Conservation (phyloP, 2,329 filamentous ascomycete species). For the Scytalidium lignicola region DNA sequence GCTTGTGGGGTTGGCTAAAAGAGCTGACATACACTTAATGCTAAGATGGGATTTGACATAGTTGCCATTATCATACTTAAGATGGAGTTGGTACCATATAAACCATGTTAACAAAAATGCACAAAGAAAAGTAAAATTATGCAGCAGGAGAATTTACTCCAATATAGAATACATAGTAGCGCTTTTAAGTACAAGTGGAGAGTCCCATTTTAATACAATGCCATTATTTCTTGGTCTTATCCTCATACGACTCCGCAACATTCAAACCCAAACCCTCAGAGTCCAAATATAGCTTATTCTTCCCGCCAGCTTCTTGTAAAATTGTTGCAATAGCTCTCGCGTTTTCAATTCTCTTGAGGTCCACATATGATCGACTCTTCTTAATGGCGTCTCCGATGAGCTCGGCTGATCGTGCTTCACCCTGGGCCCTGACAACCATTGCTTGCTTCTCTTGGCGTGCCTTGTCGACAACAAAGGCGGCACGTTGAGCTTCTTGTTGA, state of each 20-base stretch:
- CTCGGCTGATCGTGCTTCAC: conserved; percentile 96
- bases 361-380: conserved; percentile 96
- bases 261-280: conserved; percentile 88
- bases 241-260: conserved; percentile 53
- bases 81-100: too few relatives aligned
- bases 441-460: conserved; percentile 99
- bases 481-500: conserved; percentile 91
- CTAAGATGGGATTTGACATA: too few relatives aligned
- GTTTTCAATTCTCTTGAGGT: conserved; percentile 97
- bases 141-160: not conserved
- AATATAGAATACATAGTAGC: conserved; percentile 24
- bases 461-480: conserved; percentile 97
- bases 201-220: conserved; percentile 29
- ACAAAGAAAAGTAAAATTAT: too few relatives aligned
- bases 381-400: conserved; percentile 99
- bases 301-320: conserved; percentile 77
- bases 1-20: not conserved
- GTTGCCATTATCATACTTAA: too few relatives aligned
- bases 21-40: not conserved
- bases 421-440: conserved; percentile 96
- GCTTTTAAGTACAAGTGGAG: conserved; percentile 40
- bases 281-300: conserved; percentile 93
- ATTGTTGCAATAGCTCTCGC: conserved; percentile 83
- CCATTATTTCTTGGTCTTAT: conserved; percentile 42
- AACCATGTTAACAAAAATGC: too few relatives aligned